Conservation (phyloP, 805 yeast genomes). For the Kluyveromyces wickerhamii region DNA sequence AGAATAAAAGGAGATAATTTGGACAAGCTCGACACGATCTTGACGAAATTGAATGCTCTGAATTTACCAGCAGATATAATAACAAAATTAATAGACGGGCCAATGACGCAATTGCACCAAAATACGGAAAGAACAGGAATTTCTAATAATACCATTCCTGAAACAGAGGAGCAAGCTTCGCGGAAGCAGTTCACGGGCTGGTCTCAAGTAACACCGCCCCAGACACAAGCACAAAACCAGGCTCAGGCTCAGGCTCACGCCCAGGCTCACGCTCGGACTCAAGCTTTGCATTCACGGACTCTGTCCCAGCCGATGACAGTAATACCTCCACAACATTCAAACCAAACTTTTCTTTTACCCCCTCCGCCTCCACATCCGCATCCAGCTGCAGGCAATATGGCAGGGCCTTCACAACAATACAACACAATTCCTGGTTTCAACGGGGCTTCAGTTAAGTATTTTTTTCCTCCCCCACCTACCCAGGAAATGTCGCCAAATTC, state of each 20-base stretch:
- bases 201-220: slow-evolving; percentile 2
- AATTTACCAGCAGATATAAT: slow-evolving; percentile 4
- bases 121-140: neutral
- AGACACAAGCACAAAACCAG: neutral
- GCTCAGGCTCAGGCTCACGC: neutral
- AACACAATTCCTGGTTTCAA: neutral
- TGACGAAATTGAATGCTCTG: slow-evolving; percentile 1
- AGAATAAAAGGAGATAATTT: slow-evolving; percentile 2
- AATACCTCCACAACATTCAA: too few relatives aligned
- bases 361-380: too few relatives aligned
- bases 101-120: neutral
- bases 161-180: neutral
- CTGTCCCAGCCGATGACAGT: neutral
- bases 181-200: neutral
- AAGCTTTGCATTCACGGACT: neutral
- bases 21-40: neutral
- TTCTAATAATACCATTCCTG: neutral
- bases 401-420: neutral
- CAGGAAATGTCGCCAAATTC: neutral
- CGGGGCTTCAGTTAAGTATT: neutral
- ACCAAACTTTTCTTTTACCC: too few relatives aligned
- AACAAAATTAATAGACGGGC: neutral
- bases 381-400: too few relatives aligned
- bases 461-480: slow-evolving; percentile 1
- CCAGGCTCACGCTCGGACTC: neutral